A percentile compares a stretch with the other conserved stretches of the same genome.
Conservation (phyloP, 148 eudicot genomes). For the Vaccinium vitisidaea region DNA sequence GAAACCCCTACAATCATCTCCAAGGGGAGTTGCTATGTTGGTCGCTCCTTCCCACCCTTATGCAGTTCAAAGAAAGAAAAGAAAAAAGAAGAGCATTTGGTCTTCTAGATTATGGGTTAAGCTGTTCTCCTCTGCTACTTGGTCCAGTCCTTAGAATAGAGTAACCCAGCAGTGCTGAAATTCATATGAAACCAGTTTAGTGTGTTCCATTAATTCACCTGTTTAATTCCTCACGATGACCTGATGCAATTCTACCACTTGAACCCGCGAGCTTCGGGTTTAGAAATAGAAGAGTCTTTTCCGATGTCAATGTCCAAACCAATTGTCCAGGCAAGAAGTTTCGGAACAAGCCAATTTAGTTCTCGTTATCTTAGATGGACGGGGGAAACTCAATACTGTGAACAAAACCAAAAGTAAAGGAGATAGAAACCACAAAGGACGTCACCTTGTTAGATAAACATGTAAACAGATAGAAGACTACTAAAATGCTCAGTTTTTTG, state of each 20-base stretch:
- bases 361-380: neutral
- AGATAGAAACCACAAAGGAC: neutral
- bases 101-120: no score
- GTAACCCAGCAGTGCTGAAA: no score
- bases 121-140: no score
- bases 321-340: neutral
- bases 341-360: neutral
- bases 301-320: neutral
- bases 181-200: no score
- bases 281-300: neutral
- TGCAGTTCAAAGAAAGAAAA: no score
- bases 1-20: no score
- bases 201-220: no score
- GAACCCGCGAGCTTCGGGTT: neutral
- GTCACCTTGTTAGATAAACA: neutral
- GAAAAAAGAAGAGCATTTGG: no score
- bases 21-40: no score
- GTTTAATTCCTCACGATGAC: neutral
- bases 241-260: neutral
- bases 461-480: neutral
- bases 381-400: neutral
- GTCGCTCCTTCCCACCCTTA: no score
- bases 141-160: no score
- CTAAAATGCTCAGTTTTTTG: neutral
- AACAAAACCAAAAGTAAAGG: neutral